A percentile compares a stretch with the other conserved stretches of the same genome.
phyloP scores from a whole-genome alignment of 2,329 filamentous ascomycete genomes.

The Dendrostoma leiphaemia region DNA sequence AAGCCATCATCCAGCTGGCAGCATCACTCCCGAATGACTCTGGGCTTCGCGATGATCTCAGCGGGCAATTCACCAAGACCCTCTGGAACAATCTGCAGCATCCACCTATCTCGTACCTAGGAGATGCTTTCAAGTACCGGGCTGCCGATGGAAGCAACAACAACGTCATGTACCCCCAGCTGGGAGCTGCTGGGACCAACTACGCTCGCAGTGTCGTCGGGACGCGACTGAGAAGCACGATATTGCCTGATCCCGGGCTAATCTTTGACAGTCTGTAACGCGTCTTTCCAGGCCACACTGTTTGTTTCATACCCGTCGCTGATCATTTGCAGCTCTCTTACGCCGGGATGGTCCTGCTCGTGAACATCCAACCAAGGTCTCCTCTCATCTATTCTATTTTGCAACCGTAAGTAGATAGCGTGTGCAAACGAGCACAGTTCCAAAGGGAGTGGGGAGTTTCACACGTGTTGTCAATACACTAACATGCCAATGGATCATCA shows the following conservation, averaged over 20 bases:
- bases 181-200: conserved; percentile 65
- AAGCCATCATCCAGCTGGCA: conserved; percentile 2
- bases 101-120: conserved; percentile 43
- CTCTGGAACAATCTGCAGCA: conserved; percentile 56
- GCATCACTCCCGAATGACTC: conserved; percentile 1
- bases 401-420: conserved; percentile 50
- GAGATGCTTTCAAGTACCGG: conserved; percentile 26
- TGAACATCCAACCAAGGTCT: conserved; percentile 6
- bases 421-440: neutral
- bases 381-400: conserved; percentile 10
- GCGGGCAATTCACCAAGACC: conserved; percentile 41
- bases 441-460: neutral
- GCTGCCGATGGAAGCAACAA: conserved; percentile 25
- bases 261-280: conserved; percentile 53
- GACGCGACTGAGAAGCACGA: conserved; percentile 42
- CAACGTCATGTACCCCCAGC: conserved; percentile 62
- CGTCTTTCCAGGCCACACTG: too few relatives aligned
- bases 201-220: conserved; percentile 60
- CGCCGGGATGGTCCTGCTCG: neutral
- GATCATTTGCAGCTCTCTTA: neutral
- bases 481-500: conserved; percentile 62
- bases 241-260: conserved; percentile 57
- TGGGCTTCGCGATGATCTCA: neutral
- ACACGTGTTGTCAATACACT: too few relatives aligned
- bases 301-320: neutral